A percentile compares a stretch with the other conserved stretches of the same genome.
These are phyloP conservation scores for Nicotiana paniculata DNA, from an alignment of 257 asterid species.

Conservation along the genomic window DNA sequence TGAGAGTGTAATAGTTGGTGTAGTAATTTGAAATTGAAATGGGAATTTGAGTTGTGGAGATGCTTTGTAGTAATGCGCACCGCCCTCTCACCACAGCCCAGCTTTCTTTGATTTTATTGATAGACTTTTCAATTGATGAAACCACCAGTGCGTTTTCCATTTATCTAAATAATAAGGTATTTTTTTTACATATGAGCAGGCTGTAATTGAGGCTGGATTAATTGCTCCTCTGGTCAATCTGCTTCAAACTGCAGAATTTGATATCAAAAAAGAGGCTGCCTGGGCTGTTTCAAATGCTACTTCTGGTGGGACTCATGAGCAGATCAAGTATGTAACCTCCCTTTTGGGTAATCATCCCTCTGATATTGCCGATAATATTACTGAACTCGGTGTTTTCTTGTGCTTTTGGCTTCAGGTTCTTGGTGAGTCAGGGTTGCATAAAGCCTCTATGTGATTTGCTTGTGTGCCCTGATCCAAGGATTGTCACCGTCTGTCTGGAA, in stretches of 20 bases:
- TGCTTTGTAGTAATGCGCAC: not conserved
- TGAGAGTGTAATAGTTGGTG: not conserved
- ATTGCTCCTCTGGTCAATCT: slow-evolving; percentile 67
- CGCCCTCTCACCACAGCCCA: not conserved
- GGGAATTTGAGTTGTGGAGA: not conserved
- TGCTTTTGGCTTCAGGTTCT: slow-evolving; percentile 36
- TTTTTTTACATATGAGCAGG: slow-evolving; percentile 34
- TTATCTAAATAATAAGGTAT: not conserved
- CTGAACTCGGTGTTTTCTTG: not conserved
- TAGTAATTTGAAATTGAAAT: not conserved
- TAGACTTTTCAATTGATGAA: not conserved
- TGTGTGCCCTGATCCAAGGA: slow-evolving; percentile 81
- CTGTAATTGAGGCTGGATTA: slow-evolving; percentile 76
- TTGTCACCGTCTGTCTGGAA: slow-evolving; percentile 77
- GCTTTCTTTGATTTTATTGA: not conserved
- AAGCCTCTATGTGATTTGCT: slow-evolving; percentile 86
- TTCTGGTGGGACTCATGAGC: slow-evolving; percentile 86
- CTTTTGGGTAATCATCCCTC: not conserved
- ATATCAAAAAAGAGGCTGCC: slow-evolving; percentile 93
- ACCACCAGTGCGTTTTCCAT: not conserved
- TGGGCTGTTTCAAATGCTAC: slow-evolving; percentile 97
- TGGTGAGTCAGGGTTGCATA: slow-evolving; percentile 75
- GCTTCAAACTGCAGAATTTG: slow-evolving; percentile 83
- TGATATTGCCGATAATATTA: not conserved
- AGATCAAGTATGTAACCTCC: slow-evolving; percentile 46